These are phyloP conservation scores for Lavandula angustifolia DNA, from an alignment of 257 asterid species.

Conservation along the genomic window DNA sequence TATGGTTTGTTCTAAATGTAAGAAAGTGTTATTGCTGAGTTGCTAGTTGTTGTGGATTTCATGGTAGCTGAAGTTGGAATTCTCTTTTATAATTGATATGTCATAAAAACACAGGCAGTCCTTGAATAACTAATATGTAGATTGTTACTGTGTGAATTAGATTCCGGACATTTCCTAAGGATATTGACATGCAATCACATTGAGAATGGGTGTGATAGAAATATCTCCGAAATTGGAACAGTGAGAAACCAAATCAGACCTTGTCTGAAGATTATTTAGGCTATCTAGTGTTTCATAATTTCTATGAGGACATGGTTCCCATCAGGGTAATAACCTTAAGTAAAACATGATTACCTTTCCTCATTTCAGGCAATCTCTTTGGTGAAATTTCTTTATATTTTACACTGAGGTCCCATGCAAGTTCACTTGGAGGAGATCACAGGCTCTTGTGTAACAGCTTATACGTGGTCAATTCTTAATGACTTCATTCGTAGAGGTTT, in stretches of 20 bases:
- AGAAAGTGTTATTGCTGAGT: neutral
- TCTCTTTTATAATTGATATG: neutral
- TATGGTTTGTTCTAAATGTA: neutral
- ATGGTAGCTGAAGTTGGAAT: conserved; percentile 17
- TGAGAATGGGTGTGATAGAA: neutral
- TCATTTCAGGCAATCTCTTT: conserved; percentile 33
- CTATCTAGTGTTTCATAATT: neutral
- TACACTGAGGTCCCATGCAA: conserved; percentile 24
- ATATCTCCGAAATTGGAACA: neutral
- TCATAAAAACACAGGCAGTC: neutral
- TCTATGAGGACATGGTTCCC: neutral
- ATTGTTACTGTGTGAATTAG: neutral
- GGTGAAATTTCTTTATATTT: conserved; percentile 21
- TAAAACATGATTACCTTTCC: conserved; percentile 2
- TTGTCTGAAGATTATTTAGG: conserved; percentile 14
- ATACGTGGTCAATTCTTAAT: neutral
- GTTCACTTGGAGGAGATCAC: conserved; percentile 32
- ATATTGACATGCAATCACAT: neutral
- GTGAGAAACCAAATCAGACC: conserved; percentile 7
- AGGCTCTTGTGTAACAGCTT: conserved; percentile 24
- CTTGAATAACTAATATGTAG: too few species aligned
- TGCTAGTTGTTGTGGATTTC: neutral
- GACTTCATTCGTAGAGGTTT: conserved; percentile 18
- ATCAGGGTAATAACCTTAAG: neutral
- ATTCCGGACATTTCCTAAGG: conserved; percentile 9